These are phyloP conservation scores for Globisporangium camurandrum DNA, from an alignment of 352 stramenopile genomes.

Conservation along the genomic window DNA sequence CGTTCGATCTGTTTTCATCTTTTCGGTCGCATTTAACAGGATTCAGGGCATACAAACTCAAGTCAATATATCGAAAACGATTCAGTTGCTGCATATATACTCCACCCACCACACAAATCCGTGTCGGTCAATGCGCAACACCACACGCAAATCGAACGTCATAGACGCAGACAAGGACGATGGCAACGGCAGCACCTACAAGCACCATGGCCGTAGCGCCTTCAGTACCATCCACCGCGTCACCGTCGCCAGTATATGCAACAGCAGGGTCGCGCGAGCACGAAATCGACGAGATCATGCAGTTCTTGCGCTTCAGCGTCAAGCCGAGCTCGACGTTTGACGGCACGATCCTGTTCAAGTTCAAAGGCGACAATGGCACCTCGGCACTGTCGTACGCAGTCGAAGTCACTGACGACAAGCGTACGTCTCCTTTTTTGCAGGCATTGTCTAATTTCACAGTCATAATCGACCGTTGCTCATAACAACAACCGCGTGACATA, in stretches of 20 bases:
- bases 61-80: too few relatives aligned
- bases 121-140: neutral
- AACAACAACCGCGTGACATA: neutral
- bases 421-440: conserved; percentile 13
- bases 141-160: neutral
- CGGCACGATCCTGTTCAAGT: conserved; percentile 83
- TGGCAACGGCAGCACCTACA: neutral
- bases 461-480: neutral
- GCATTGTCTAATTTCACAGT: neutral
- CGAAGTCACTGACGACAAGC: conserved; percentile 34
- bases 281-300: conserved; percentile 85
- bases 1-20: too few relatives aligned
- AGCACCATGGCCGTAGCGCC: neutral
- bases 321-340: conserved; percentile 63
- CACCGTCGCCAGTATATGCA: neutral
- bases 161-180: neutral
- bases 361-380: conserved; percentile 35
- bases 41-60: too few relatives aligned
- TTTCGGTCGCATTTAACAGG: too few relatives aligned
- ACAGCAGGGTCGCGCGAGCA: conserved; percentile 25
- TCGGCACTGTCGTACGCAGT: conserved; percentile 64
- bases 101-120: neutral
- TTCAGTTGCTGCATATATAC: too few relatives aligned
- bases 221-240: too few relatives aligned
- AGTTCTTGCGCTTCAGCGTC: conserved; percentile 80